Evolutionary conservation across 1,284 basidiomycete species (phyloP).

Genomic region (Leccinum pseudoinsigne): DNA sequence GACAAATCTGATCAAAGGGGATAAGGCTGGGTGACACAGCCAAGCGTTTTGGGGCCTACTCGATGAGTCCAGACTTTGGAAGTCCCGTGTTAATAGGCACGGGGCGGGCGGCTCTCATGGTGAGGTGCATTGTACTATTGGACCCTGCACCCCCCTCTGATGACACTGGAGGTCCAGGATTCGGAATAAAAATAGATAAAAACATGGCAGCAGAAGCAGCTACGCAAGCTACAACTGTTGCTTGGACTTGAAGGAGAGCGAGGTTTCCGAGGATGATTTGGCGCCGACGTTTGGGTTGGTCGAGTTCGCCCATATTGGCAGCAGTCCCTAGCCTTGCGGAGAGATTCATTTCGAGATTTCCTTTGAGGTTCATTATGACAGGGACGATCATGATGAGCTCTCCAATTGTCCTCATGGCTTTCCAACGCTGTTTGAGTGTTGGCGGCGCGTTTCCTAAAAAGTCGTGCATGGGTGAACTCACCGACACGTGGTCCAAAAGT

Average conservation of each 20-base stretch:
- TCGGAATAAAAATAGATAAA: constrained; percentile 66
- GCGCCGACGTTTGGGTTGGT: constrained; percentile 65
- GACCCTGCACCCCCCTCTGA: constrained; percentile 8
- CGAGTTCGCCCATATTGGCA: constrained; percentile 87
- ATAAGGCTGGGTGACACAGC: constrained; percentile 14
- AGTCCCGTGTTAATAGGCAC: constrained; percentile 29
- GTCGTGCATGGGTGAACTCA: constrained; percentile 39
- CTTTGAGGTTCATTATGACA: constrained; percentile 94
- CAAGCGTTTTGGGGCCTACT: constrained; percentile 44
- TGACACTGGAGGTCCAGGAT: constrained; percentile 22
- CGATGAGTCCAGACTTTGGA: constrained; percentile 46
- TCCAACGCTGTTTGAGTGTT: constrained; percentile 69
- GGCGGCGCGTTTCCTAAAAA: constrained; percentile 3
- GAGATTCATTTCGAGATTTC: constrained; percentile 95
- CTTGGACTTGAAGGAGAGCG: constrained; percentile 90
- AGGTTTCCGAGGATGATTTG: constrained; percentile 83
- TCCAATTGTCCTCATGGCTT: constrained; percentile 86
- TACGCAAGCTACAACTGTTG: constrained; percentile 85
- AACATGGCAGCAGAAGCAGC: constrained; percentile 82
- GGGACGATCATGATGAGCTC: constrained; percentile 98
- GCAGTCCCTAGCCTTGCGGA: constrained; percentile 77
- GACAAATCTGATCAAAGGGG: constrained; percentile 52
- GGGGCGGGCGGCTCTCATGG: constrained; percentile 31
- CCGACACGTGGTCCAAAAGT: constrained; percentile 83
- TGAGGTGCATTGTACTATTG: constrained; percentile 20